Evolutionary conservation across 176 grass and related monocot species (phyloP), one percentile per base, ranked within the genome.

Genomic region (Neostapfia colusana): DNA sequence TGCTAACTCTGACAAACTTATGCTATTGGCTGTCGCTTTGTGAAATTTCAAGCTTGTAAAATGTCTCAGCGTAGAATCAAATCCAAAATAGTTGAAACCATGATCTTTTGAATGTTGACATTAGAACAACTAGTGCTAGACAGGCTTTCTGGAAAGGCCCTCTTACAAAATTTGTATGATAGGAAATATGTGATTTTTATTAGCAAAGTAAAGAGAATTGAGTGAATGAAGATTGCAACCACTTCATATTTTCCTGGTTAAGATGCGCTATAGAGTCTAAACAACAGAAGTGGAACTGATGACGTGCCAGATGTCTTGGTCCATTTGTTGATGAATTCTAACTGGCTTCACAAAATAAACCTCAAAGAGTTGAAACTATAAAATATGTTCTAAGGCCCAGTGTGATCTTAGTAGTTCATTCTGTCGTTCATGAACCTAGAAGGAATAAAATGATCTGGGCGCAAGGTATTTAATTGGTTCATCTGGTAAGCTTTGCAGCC

Each of bases 401-500:
- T 49, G 64, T 0, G 79, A 57, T 71, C 49, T 27, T 57, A 65
- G 4, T 21, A 14, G 5, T 31, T 79, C 41, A 54, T 63, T 24
- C 67, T 86, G 1, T 55, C 58, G 20, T 51, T 83, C 24, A 14
- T 61, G 73, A 67, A 10, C 56, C 34, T 50, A 34, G 61, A 62
- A 24, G 48, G 1, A 35, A 39, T 43, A 17, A 44, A 8, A 69
- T 43, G 24, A 60, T 62, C 10, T 75, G 44, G 62, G 28, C 56
- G 11, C 26, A 62, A 80, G 20, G 36, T 40, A 84, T 80, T 84
- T 27, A 45, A 63, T 66, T 69, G 43, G 44, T 81, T 71, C 21
- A 64, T 66, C 26, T 75, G 43, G 15, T 55, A 69, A 78, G 9
- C 17, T 81, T 62, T 83, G 63, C 84, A 98, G 95, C 43, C 59